phyloP scores from a whole-genome alignment of 768 basidiomycete species.

The Russula foetens region DNA sequence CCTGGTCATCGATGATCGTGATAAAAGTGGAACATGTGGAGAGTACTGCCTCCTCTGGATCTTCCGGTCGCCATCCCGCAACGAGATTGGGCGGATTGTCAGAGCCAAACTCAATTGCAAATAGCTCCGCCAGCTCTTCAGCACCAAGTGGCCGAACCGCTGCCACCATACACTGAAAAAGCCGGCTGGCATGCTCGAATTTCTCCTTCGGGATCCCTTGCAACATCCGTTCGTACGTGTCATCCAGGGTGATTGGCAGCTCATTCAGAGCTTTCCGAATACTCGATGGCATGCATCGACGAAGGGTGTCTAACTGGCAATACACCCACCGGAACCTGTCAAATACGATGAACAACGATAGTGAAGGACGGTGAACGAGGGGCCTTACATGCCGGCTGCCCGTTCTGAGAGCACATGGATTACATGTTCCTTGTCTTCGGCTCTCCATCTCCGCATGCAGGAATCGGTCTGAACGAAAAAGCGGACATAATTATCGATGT shows the following conservation, averaged over 20 bases:
- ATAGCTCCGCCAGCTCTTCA: not conserved
- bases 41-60: not conserved
- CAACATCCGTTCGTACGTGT: not conserved
- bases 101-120: not conserved
- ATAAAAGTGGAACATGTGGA: not conserved
- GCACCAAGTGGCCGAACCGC: not conserved
- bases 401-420: not conserved
- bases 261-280: not conserved
- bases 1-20: not conserved
- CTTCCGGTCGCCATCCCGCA: not conserved
- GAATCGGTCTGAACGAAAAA: not conserved
- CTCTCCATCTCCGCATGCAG: not conserved
- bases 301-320: not conserved
- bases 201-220: not conserved
- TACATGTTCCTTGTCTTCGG: not conserved
- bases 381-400: not conserved
- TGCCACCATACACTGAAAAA: not conserved
- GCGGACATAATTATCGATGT: not conserved
- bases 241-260: not conserved
- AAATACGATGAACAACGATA: not conserved
- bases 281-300: not conserved
- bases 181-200: not conserved
- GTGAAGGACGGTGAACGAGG: too few species aligned
- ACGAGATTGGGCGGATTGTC: not conserved
- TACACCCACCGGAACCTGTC: not conserved